Percentiles rank a stretch among this genome's conserved stretches.
Conservation (phyloP, 2,329 filamentous ascomycete species). For the Thielaviopsis punctulata region DNA sequence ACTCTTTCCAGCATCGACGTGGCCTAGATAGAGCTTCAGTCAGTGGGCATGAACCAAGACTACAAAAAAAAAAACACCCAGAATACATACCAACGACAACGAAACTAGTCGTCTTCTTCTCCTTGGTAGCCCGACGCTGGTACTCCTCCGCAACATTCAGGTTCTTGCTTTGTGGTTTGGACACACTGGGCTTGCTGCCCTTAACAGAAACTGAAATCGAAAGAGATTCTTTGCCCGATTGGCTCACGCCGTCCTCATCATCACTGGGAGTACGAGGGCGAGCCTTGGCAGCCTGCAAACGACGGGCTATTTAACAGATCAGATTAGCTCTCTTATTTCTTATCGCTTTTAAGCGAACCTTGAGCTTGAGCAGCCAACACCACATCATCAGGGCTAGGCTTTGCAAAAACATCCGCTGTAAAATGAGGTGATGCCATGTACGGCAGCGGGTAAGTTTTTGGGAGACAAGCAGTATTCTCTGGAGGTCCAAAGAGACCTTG, state of each 20-base stretch:
- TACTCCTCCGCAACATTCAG: constrained; percentile 72
- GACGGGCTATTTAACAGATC: constrained; percentile 14
- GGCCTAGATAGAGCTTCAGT: constrained; percentile 41
- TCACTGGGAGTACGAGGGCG: constrained; percentile 15
- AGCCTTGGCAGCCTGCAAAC: constrained; percentile 18
- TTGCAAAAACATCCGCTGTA: constrained; percentile 50
- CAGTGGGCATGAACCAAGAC: not conserved
- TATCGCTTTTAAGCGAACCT: constrained; percentile 43
- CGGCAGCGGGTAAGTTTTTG: constrained; percentile 26
- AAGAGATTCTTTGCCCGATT: not conserved
- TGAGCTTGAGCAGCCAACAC: constrained; percentile 76
- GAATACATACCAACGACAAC: constrained; percentile 66
- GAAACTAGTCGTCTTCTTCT: constrained; percentile 74
- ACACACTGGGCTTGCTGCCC: constrained; percentile 19
- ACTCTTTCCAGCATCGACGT: constrained; percentile 95
- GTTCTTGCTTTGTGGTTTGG: constrained; percentile 53
- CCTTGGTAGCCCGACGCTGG: constrained; percentile 40
- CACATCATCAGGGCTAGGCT: constrained; percentile 81
- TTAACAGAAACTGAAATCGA: not conserved
- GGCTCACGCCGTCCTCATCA: not conserved
- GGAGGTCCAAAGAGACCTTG: constrained; percentile 31
- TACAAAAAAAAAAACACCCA: constrained; percentile 8
- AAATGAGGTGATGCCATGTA: constrained; percentile 33
- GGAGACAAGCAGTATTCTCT: constrained; percentile 14
- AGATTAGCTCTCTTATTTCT: constrained; percentile 12